Evolutionary conservation across 2,329 filamentous ascomycete species (phyloP), one percentile per base, ranked within the genome.

Genomic region (Fusarium zealandicum): DNA sequence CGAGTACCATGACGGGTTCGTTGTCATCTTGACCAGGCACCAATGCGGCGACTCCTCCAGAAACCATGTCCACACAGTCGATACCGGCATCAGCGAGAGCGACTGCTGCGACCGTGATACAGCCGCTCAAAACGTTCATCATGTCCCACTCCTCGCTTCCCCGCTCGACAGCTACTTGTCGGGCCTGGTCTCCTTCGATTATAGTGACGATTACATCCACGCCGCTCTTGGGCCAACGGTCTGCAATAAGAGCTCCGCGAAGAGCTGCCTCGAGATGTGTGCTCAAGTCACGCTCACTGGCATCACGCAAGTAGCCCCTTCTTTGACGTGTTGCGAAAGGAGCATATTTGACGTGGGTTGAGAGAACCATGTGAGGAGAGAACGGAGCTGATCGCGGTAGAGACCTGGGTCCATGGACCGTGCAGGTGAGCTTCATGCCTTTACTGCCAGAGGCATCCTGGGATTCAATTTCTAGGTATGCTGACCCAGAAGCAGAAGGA

Each of bases 191-290:
- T 3, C 92, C 93, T 76, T 99, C 95, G 14, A 99, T 80, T 41
- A 99, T 87, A 1, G 92, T 97, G 41, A 99, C 86, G 14, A 96
- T 88, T 33, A 99, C 88, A 71, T 99, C 95, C n/a, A 96, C 88
- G 37, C 92, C 93, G 72, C 92, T 96, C 80, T 99, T 99, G n/a
- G 95, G 95, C 91, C 93, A 99, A 52, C 93, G 82, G 71, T 97
- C 93, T 12, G 92, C 92, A 69, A 98, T 93, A 43, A 98, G 87
- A 7, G 92, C 90, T 1, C 93, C 93, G 28, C 92, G 85, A 43
- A 99, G 80, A 20, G 95, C 93, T 13, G 92, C 93, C 74, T 98
- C 93, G 3, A 99, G 79, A 72, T 98, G 93, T 10, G 93, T 89
- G 11, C 91, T 91, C 2, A 99, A 81, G 70, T 99, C 95, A 43